Percentiles rank a stretch among this genome's conserved stretches.
Conservation (phyloP, 192 early-diverging fungal genomes). For the Polychytrium aggregatum region DNA sequence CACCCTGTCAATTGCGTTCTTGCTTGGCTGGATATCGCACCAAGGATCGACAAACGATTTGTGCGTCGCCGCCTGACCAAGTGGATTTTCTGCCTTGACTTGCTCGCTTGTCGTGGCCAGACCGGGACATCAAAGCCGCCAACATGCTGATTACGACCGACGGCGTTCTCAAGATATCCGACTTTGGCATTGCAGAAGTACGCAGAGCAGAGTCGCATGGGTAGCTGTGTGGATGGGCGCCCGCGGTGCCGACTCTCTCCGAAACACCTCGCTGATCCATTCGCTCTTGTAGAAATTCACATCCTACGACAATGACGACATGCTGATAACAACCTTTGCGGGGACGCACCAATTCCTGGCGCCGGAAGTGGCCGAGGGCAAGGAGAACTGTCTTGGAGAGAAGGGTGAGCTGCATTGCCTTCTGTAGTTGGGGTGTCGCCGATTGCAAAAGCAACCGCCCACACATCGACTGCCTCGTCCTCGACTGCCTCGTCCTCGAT, state of each 20-base stretch:
- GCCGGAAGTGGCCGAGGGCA: constrained; percentile 38
- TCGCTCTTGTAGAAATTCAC: constrained; percentile 31
- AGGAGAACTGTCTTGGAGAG: constrained; percentile 14
- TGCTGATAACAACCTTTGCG: constrained; percentile 32
- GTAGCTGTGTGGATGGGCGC: too few relatives aligned
- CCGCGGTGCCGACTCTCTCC: too few relatives aligned
- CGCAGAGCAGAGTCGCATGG: too few relatives aligned
- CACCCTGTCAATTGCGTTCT: neutral
- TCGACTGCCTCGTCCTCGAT: neutral
- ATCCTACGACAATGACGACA: constrained; percentile 19
- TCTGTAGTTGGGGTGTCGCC: neutral
- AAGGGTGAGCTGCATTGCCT: constrained; percentile 16
- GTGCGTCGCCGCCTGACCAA: neutral
- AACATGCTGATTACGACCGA: constrained; percentile 44
- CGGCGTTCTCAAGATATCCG: constrained; percentile 39
- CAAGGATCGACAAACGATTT: neutral
- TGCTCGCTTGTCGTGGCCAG: constrained; percentile 13
- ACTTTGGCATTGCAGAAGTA: constrained; percentile 50
- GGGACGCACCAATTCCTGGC: constrained; percentile 50
- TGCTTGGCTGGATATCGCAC: too few relatives aligned
- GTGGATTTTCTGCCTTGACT: neutral
- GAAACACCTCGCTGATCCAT: too few relatives aligned
- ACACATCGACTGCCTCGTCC: neutral
- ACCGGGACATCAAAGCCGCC: constrained; percentile 47
- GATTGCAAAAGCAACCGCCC: too few relatives aligned